Evolutionary conservation across 441 rosid species (phyloP).

Genomic region (Pelargonium myrrhifolium): DNA sequence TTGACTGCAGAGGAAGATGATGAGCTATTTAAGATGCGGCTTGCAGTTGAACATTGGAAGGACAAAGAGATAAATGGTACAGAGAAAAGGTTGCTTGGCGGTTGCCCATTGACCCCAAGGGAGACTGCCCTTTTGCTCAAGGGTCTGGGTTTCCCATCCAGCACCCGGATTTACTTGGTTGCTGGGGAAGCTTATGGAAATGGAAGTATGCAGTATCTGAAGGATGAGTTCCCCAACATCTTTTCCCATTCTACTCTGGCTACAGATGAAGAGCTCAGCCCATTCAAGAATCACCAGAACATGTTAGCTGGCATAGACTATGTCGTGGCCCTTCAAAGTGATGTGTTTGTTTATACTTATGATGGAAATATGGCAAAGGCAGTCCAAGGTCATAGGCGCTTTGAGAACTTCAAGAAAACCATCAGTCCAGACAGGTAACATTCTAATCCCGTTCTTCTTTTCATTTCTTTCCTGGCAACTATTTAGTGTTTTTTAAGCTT

Average conservation of each 20-base stretch:
- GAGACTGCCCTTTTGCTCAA: slow-evolving; percentile 81
- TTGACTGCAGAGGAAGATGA: slow-evolving; percentile 73
- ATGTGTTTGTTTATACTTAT: slow-evolving; percentile 77
- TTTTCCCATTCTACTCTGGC: slow-evolving; percentile 76
- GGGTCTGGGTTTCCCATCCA: slow-evolving; percentile 61
- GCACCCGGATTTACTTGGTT: slow-evolving; percentile 74
- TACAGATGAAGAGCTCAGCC: slow-evolving; percentile 54
- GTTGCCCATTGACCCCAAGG: slow-evolving; percentile 85
- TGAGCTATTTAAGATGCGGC: slow-evolving; percentile 67
- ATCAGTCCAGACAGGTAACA: slow-evolving; percentile 76
- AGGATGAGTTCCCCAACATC: slow-evolving; percentile 56
- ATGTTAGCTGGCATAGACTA: slow-evolving; percentile 95
- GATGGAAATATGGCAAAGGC: slow-evolving; percentile 99
- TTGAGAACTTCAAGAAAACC: slow-evolving; percentile 77
- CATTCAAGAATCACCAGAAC: slow-evolving; percentile 77
- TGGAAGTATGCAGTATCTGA: slow-evolving; percentile 71
- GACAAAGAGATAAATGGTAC: slow-evolving; percentile 92
- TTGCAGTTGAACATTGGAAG: slow-evolving; percentile 83
- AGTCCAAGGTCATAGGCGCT: slow-evolving; percentile 91
- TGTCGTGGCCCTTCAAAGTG: slow-evolving; percentile 78
- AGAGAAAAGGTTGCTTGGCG: slow-evolving; percentile 80
- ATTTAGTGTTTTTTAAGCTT: neutral
- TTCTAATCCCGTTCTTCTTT: slow-evolving; percentile 9
- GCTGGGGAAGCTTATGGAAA: slow-evolving; percentile 85
- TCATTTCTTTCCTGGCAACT: neutral